Conservation (phyloP, 495 filamentous ascomycete genomes). For the Penicillium manginii region DNA sequence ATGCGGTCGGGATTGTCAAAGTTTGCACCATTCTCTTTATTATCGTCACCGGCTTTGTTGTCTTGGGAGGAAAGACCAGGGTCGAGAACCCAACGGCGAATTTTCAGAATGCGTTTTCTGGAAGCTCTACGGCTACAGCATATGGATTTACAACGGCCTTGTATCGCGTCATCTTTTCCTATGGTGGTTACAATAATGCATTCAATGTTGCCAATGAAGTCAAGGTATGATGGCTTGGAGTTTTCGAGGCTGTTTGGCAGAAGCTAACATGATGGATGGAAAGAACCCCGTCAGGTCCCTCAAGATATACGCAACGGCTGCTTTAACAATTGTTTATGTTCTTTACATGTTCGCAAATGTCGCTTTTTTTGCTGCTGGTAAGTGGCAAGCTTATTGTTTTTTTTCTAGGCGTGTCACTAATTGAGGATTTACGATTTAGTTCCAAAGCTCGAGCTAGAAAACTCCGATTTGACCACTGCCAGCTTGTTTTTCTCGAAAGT, state of each 20-base stretch:
- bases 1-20: slow-evolving; percentile 23
- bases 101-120: slow-evolving; percentile 51
- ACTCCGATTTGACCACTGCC: not conserved
- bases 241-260: no score
- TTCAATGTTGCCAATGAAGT: slow-evolving; percentile 63
- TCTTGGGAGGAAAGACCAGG: slow-evolving; percentile 51
- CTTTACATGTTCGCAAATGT: slow-evolving; percentile 58
- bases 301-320: slow-evolving; percentile 25
- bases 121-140: slow-evolving; percentile 43
- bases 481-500: slow-evolving; percentile 52
- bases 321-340: slow-evolving; percentile 45
- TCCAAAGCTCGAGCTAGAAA: not conserved
- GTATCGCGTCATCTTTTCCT: slow-evolving; percentile 58
- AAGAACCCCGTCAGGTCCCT: not conserved
- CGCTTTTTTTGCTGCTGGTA: slow-evolving; percentile 54
- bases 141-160: slow-evolving; percentile 53
- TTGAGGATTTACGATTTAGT: not conserved
- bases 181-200: slow-evolving; percentile 55
- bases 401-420: not conserved
- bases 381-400: slow-evolving; percentile 36
- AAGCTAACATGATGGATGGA: not conserved
- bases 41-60: slow-evolving; percentile 55
- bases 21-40: slow-evolving; percentile 56
- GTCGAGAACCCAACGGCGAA: slow-evolving; percentile 53
- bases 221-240: slow-evolving; percentile 30